Conservation (phyloP, 2,329 filamentous ascomycete species). For the Bipolaris sorokiniana region DNA sequence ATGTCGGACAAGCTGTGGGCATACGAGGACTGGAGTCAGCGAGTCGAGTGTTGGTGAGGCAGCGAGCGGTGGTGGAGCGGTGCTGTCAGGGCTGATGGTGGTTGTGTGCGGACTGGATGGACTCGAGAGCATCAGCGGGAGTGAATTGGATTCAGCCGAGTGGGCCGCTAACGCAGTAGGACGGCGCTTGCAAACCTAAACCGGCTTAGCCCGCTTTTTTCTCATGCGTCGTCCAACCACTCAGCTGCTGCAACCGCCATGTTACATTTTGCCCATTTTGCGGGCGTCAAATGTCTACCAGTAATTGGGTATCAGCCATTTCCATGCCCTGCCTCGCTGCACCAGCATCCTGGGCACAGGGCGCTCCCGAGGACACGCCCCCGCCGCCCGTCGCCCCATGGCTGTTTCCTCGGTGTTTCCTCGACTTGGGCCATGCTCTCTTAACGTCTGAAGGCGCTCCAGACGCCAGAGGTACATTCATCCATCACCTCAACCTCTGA, state of each 20-base stretch:
- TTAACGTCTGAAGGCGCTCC: slow-evolving; percentile 21
- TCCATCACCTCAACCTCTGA: slow-evolving; percentile 25
- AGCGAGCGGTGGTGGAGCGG: too few species aligned
- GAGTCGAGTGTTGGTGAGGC: neutral
- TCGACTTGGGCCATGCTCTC: slow-evolving; percentile 14
- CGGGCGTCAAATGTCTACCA: slow-evolving; percentile 40
- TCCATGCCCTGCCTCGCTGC: slow-evolving; percentile 23
- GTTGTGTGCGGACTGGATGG: slow-evolving; percentile 1
- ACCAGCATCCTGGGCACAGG: slow-evolving; percentile 28
- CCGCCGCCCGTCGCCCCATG: slow-evolving; percentile 21
- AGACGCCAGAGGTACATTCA: slow-evolving; percentile 7
- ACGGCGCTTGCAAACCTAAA: slow-evolving; percentile 25
- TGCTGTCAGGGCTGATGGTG: neutral
- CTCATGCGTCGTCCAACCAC: slow-evolving; percentile 32
- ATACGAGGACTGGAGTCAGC: neutral
- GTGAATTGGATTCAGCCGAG: slow-evolving; percentile 8
- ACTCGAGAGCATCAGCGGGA: slow-evolving; percentile 23
- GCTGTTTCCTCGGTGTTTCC: slow-evolving; percentile 18
- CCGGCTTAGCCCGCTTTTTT: slow-evolving; percentile 28
- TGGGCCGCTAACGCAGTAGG: slow-evolving; percentile 22
- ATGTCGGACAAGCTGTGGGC: slow-evolving; percentile 10
- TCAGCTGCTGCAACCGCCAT: slow-evolving; percentile 32
- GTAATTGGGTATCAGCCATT: slow-evolving; percentile 32
- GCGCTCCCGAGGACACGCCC: slow-evolving; percentile 29
- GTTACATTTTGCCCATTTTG: slow-evolving; percentile 34